These are phyloP conservation scores for Dactylellina drechsleri DNA, from an alignment of 2,329 filamentous ascomycete species.

Conservation along the genomic window DNA sequence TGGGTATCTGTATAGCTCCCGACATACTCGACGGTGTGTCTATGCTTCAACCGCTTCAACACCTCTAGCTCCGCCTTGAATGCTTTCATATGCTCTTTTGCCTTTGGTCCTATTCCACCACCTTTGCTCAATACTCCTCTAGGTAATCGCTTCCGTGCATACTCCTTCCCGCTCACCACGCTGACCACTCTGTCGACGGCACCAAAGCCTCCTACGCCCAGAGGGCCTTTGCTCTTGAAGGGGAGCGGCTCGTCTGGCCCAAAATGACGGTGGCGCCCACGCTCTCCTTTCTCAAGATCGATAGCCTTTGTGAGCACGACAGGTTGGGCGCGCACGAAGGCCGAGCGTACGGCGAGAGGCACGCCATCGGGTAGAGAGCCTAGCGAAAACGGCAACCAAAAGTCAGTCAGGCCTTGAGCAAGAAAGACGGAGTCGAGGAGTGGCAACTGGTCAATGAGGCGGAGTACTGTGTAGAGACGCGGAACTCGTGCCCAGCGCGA, in stretches of 20 bases:
- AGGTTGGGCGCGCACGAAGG: conserved; percentile 54
- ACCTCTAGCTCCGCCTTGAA: conserved; percentile 56
- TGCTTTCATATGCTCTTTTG: conserved; percentile 39
- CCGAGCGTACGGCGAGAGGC: conserved; percentile 20
- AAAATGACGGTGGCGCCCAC: conserved; percentile 49
- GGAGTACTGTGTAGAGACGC: conserved; percentile 55
- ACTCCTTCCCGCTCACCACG: conserved; percentile 57
- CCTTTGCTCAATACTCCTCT: conserved; percentile 35
- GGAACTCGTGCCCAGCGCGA: conserved; percentile 45
- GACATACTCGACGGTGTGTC: conserved; percentile 57
- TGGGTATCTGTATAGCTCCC: conserved; percentile 60
- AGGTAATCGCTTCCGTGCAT: conserved; percentile 59
- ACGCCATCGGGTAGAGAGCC: conserved; percentile 49
- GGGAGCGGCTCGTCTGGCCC: conserved; percentile 47
- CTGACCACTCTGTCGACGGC: conserved; percentile 56
- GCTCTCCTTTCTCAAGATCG: conserved; percentile 54
- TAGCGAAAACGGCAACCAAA: conserved; percentile 56
- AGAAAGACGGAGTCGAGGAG: conserved; percentile 55
- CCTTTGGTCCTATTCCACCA: conserved; percentile 53
- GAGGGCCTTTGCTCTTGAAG: conserved; percentile 52
- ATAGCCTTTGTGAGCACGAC: conserved; percentile 51
- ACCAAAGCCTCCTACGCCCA: conserved; percentile 57
- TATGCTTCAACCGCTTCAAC: conserved; percentile 55
- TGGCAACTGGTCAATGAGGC: conserved; percentile 52
- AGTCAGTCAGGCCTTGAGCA: conserved; percentile 50